Base-by-base conservation (phyloP, 1,284 basidiomycete species). In the Rhodotorula sp. region DNA sequence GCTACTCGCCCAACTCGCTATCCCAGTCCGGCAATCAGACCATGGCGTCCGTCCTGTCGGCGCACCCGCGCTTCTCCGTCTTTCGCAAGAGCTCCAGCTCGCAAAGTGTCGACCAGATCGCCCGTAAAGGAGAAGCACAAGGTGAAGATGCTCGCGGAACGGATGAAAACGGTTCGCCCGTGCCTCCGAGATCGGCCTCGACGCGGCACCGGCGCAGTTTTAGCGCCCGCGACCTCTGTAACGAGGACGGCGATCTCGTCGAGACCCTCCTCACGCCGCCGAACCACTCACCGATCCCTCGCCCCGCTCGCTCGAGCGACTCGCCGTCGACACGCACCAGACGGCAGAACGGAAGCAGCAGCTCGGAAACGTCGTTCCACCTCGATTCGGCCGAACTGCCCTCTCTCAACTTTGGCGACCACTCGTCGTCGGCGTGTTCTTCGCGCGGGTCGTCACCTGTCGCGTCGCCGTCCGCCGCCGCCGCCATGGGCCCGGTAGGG, bases 41-140 rank as follows among this genome's bases (percentile, higher is more conserved):
- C 15, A 68, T 75, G 62, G 37, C 53, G 10, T 46, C 56, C 33
- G 33, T 75, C 59, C 69, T 75, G 51, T 60, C 62, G 2, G 62
- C 64, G 33, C 73, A 75, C 57, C 73, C 73, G 6, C 59, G 66
- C 42, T 75, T 75, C 48, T 70, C 68, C 30, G 69, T 75, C 61
- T 75, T 75, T 45, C 68, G 71, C 61, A 75, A 75, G 60, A 68
- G 60, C 62, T 29, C 51, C 24, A 66, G 63, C 55, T 12, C 30
- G 37, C 22, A n/a, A 17, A n/a, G 37, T 6, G 22, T 58, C 51
- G 60, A 66, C 46, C 42, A 59, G 3, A 4, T 49, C 42, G 62
- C 53, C 4, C 42, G 42, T 3, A 22, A 26, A 3, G 20, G n/a
- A 20, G 58, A 46, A 15, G 51, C 44, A 18, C 20, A 26, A 12